Conservation (phyloP, 129 eudicot species). For the Ambrosia trifida region DNA sequence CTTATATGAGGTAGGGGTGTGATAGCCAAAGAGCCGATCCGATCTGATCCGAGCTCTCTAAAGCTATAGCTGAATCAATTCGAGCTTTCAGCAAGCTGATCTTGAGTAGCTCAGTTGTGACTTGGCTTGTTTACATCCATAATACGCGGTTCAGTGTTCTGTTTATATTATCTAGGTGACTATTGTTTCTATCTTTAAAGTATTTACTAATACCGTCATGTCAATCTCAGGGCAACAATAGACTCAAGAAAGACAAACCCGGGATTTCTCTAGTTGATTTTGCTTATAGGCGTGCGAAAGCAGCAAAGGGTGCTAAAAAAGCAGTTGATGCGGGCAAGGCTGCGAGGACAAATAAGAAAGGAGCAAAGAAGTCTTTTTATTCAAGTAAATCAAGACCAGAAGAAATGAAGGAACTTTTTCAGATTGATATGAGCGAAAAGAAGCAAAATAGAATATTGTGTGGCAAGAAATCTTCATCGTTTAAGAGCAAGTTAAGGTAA, state of each 20-base stretch:
- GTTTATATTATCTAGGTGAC: background rate
- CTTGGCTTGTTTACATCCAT: background rate
- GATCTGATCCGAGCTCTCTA: no score
- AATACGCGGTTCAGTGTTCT: background rate
- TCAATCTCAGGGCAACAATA: slow-evolving; percentile 46
- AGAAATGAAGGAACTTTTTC: slow-evolving; percentile 86
- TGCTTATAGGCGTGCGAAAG: slow-evolving; percentile 89
- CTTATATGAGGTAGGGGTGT: no score
- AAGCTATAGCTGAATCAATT: no score
- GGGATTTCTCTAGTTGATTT: slow-evolving; percentile 83
- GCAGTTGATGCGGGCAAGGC: slow-evolving; percentile 74
- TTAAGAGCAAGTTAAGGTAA: slow-evolving; percentile 97
- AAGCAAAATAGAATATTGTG: slow-evolving; percentile 54
- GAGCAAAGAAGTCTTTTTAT: slow-evolving; percentile 45
- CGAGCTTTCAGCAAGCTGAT: no score
- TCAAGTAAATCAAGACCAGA: slow-evolving; percentile 65
- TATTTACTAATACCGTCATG: background rate
- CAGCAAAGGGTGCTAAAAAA: slow-evolving; percentile 73
- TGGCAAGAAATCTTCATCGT: slow-evolving; percentile 69
- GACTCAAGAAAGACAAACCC: slow-evolving; percentile 55
- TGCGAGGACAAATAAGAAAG: slow-evolving; percentile 36
- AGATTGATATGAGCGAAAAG: slow-evolving; percentile 77
- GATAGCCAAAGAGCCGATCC: no score
- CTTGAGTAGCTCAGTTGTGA: background rate
- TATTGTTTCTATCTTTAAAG: background rate